These are phyloP conservation scores for Ceratobasidium sp. DNA, from an alignment of 1,284 basidiomycete genomes.

Conservation along the genomic window DNA sequence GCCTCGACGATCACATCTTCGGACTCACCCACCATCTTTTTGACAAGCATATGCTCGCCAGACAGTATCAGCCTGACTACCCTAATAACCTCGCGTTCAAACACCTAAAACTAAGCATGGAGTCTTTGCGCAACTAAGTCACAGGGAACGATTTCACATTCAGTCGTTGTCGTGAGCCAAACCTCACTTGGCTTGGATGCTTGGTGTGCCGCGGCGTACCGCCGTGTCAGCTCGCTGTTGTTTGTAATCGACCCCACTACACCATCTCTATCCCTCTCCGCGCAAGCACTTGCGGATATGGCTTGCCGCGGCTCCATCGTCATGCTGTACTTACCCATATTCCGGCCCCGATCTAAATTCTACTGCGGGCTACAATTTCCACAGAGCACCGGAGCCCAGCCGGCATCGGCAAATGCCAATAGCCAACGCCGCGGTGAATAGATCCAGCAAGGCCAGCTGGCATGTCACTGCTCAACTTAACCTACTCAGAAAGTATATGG, in stretches of 20 bases:
- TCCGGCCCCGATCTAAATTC: neutral
- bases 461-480: neutral
- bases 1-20: neutral
- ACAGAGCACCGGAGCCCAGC: neutral
- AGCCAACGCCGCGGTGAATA: neutral
- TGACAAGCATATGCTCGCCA: neutral
- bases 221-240: too few relatives aligned
- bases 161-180: neutral
- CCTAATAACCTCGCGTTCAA: neutral
- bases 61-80: neutral
- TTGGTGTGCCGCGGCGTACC: neutral
- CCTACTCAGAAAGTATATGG: neutral
- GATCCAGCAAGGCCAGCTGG: neutral
- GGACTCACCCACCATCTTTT: neutral
- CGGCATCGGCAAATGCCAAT: neutral
- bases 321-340: neutral
- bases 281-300: neutral
- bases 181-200: neutral
- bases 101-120: neutral
- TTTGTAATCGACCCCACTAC: neutral
- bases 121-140: neutral
- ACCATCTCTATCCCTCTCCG: neutral
- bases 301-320: neutral
- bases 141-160: neutral
- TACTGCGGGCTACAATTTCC: conserved; percentile 12